Conservation (phyloP, 139 green algal species). For the Micractinium conductrix region DNA sequence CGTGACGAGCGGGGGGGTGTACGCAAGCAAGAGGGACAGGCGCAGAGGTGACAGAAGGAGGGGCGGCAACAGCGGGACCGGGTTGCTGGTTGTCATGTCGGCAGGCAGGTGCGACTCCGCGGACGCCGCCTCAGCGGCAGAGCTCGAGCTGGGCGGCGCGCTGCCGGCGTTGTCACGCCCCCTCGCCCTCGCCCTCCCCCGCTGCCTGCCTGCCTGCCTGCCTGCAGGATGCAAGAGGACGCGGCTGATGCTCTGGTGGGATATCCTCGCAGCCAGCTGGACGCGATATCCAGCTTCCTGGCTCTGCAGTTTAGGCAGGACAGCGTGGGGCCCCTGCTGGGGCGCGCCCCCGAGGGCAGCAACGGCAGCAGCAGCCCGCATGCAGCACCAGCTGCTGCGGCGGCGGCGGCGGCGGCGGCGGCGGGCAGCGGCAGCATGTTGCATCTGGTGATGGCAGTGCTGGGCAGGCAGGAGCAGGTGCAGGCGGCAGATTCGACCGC, state of each 20-base stretch:
- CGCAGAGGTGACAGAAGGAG: no score
- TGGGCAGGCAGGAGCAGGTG: constrained; percentile 10
- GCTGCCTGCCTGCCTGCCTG: neutral
- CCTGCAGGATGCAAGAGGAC: constrained; percentile 32
- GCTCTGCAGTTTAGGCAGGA: constrained; percentile 11
- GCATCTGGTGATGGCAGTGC: constrained; percentile 30
- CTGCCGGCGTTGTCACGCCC: neutral
- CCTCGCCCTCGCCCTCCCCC: neutral
- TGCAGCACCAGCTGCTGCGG: no score
- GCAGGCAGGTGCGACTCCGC: no score
- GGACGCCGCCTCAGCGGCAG: no score
- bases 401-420: no score
- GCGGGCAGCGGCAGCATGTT: constrained; percentile 3
- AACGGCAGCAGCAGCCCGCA: neutral
- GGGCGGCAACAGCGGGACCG: no score
- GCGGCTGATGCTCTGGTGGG: constrained; percentile 37
- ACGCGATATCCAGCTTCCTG: constrained; percentile 49
- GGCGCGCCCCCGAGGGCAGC: neutral
- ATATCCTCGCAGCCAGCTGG: constrained; percentile 35
- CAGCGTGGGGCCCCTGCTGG: constrained; percentile 1
- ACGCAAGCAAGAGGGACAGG: no score
- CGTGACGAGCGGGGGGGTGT: no score
- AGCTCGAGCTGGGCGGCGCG: no score
- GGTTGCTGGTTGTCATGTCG: no score
- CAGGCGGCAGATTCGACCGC: constrained; percentile 15